A percentile compares a stretch with the other conserved stretches of the same genome.
Conservation (phyloP, 2,329 filamentous ascomycete genomes). For the Colletotrichum higginsianum region DNA sequence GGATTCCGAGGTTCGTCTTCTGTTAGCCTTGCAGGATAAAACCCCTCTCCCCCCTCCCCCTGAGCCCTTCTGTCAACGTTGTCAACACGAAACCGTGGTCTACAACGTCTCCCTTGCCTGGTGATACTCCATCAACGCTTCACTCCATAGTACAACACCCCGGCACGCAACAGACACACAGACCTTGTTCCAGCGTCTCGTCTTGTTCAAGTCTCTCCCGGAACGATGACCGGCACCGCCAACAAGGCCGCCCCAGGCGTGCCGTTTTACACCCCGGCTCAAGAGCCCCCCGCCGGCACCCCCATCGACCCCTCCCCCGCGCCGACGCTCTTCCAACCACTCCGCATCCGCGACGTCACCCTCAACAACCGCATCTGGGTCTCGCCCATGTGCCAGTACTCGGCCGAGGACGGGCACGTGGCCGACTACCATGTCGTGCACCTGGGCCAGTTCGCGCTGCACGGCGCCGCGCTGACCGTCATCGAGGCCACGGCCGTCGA, state of each 20-base stretch:
- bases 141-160: not conserved
- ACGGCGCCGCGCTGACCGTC: constrained; percentile 81
- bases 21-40: constrained; percentile 27
- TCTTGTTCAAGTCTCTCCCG: not conserved
- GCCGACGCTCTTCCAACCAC: constrained; percentile 70
- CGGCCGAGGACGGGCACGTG: constrained; percentile 74
- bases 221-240: constrained; percentile 47
- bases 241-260: constrained; percentile 60
- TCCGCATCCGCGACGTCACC: constrained; percentile 67
- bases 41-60: constrained; percentile 8
- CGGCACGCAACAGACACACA: not conserved
- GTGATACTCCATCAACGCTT: not conserved
- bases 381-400: constrained; percentile 75
- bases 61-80: not conserved
- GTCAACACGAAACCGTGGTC: constrained; percentile 31
- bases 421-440: constrained; percentile 89
- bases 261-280: constrained; percentile 69
- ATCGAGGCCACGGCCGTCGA: constrained; percentile 85
- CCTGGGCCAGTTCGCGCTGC: constrained; percentile 82
- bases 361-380: constrained; percentile 72
- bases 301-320: constrained; percentile 57
- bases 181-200: not conserved
- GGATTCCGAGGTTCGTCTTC: not conserved
- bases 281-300: constrained; percentile 66
- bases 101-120: not conserved